Evolutionary conservation across 106 monocot genomes (phyloP), one percentile per base, ranked within the genome.

Genomic region (Narthecium ossifragum): DNA sequence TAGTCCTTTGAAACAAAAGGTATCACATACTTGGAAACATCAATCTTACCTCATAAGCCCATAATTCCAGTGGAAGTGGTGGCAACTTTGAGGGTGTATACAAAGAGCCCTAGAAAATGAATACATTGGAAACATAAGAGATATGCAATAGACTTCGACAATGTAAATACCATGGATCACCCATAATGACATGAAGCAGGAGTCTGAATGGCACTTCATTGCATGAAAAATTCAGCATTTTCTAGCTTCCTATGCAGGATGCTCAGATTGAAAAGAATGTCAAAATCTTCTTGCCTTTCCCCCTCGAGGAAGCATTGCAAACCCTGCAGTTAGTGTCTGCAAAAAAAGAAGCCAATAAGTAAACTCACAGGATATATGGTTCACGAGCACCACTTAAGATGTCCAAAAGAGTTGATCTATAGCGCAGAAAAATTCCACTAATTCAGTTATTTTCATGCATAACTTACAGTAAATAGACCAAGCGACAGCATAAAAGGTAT

Each of bases 1-100:
- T 45, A 24, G 2, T 12, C 43, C 15, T 15, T 27, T 3, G 31
- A 15, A 13, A 30, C 5, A 3, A 0, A 28, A 55, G 5, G 14
- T 13, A 55, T 55, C 1, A 26, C 14, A 30, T 31, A 28, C 17
- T 17, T 31, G 23, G 28, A 6, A 28, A 23, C 31, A 17, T 4
- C 9, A n/a, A 43, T 21, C 54, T 34, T 1, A 96, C 96, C 86
- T 96, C 96, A 59, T 96, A 96, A 62, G 90, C 77, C 96, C 96
- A 96, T 56, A 90, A 36, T 69, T 86, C 86, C 46, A 96, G 72
- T 0, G 90, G 90, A 26, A 41, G 11, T 36, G 76, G 60, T 46
- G 90, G 83, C 46, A 74, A 59, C 69, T 74, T 96, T 32, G 96
- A 78, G 49, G 86, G 75, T 32, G 63, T 71, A 48, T 96, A 96